Evolutionary conservation across 495 filamentous ascomycete genomes (phyloP).

Genomic region (Pseudoneurospora amorphoporcata): DNA sequence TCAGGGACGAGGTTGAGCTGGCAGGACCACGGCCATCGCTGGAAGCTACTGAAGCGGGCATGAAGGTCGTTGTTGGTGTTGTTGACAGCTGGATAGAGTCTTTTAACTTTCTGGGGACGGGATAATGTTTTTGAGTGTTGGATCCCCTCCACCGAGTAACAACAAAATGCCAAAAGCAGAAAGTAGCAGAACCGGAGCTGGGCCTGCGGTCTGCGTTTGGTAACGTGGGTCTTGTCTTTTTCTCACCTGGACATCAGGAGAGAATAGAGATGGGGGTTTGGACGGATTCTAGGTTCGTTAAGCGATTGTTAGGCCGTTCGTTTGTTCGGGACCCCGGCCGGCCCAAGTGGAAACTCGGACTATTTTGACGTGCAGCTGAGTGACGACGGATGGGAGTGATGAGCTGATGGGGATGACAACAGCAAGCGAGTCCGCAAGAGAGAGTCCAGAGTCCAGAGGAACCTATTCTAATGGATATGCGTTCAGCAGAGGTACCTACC

Average conservation of each 20-base stretch:
- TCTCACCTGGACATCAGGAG: not conserved
- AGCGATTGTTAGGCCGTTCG: not conserved
- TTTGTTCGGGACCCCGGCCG: not conserved
- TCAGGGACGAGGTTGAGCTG: not conserved
- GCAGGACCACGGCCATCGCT: slow-evolving; percentile 1
- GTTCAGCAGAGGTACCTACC: not conserved
- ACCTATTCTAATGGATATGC: not conserved
- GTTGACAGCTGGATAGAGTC: not conserved
- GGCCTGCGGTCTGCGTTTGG: not conserved
- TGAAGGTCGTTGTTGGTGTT: not conserved
- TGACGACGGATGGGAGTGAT: not conserved
- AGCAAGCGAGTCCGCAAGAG: not conserved
- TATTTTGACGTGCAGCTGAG: not conserved
- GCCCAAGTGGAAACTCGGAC: not conserved
- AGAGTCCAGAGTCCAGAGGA: not conserved
- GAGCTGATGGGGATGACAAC: not conserved
- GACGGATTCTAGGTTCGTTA: not conserved
- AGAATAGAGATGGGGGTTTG: not conserved
- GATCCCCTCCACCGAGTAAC: not conserved
- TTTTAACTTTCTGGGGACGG: not conserved
- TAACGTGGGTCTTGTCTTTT: not conserved
- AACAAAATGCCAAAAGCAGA: not conserved
- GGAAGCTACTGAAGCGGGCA: not conserved
- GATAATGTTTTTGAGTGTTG: not conserved
- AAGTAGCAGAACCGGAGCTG: not conserved